Base-by-base conservation (phyloP, 2,329 filamentous ascomycete species). In the Ophiostoma piceae region DNA sequence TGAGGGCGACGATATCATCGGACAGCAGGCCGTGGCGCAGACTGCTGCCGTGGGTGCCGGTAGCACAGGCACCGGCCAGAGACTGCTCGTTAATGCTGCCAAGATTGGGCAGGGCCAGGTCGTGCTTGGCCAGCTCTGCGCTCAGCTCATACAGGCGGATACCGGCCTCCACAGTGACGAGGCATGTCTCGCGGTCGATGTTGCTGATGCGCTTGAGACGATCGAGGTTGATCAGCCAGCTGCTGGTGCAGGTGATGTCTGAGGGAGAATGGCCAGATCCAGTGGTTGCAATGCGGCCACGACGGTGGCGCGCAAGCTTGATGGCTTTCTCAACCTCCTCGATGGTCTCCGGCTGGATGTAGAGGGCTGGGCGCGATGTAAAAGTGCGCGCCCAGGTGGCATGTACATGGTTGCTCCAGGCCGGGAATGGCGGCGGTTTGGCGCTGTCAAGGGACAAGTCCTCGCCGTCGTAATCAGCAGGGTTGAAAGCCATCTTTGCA, bases 61-160 rank as follows among this genome's bases (percentile, higher is more conserved):
- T 99, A 26, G 91, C 89, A 72, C 98, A 96, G 16, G 93, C 94
- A 37, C 95, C 95, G 1, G 92, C 93, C 72, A 98, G 89, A 71
- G 91, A 95, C 83, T 99, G 95, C 75, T 92, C 88, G 78, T 97
- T 93, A 79, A 99, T 99, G 78, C 92, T 97, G 47, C 95, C 95
- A 65, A 98, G 82, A 78, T 96, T 97, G 37, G 92, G 91, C 86
- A 99, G 90, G 1, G 93, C 92, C 73, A 97, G 84, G 0, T 92
- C 92, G 75, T 89, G 80, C 69, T 85, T 84, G 74, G 92, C 92
- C 41, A 97, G 87, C 76, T 88, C 87, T 62, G 86, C 84, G 73
- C 92, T 90, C 70, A 99, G 82, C 71, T 89, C 82, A 75, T 87
- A 87, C 72, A 99, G 82, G 26, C 94, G 86, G 73, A 98, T 97